Base-by-base conservation (phyloP, 352 stramenopile genomes). In the Pythium folliculosum region DNA sequence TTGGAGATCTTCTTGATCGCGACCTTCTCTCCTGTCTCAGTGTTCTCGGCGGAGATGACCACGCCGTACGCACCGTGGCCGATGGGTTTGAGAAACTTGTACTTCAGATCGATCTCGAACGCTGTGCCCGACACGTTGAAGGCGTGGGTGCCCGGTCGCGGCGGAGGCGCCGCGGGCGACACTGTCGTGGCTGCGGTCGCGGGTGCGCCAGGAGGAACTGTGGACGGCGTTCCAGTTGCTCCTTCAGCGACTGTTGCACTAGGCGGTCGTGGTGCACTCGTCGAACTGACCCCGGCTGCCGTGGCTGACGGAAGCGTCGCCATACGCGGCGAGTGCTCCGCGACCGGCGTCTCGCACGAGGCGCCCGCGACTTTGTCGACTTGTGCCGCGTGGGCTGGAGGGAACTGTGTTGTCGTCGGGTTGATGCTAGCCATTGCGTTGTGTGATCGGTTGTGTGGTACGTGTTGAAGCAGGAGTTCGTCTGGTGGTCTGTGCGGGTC, bases 21-120 rank as follows among this genome's bases (percentile, higher is more conserved):
- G 8, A 95, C 84, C 63, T 95, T 95, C 49, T 94, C 85, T 45
- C 73, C 77, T n/a, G 84, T 89, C 76, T 96, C 85, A 12, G 65
- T 70, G 54, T 96, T 94, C 56, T 94, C 77, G 16, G 87, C 84
- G 38, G 88, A 96, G 57, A 98, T 95, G 69, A 98, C 94, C 30
- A 98, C 89, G 14, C 94, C 94, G 71, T 98, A 98, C 22, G 92
- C 91, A n/a, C 94, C 93, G 58, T 97, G 92, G n/a, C 93, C 94
- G 70, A 98, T 96, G 51, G 90, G 89, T 67, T 98, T 98, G 77
- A 98, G 94, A 71, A 98, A 84, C 72, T 97, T 93, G 84, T 98
- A 98, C 72, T 96, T 95, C 40, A 88, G 74, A 73, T 97, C 89
- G 47, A 98, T 94, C 70, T 98, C 81, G 70, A 97, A 97, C 25